These are phyloP conservation scores for Reutealis trisperma DNA, from an alignment of 345 rosid genomes.

Conservation along the genomic window DNA sequence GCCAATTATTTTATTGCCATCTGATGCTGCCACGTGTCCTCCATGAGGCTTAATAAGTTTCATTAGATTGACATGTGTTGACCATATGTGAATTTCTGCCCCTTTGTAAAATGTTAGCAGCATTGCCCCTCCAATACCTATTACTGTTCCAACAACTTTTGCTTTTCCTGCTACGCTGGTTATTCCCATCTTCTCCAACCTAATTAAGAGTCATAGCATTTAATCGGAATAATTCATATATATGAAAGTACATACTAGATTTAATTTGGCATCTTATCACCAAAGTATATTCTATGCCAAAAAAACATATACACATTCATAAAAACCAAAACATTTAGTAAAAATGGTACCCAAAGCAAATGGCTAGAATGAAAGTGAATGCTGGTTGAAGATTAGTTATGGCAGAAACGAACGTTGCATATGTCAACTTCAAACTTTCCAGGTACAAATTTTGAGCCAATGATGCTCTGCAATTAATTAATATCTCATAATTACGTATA, in stretches of 20 bases:
- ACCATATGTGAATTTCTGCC: slow-evolving; percentile 2
- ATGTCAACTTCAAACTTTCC: slow-evolving; percentile 5
- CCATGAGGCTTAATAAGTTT: not conserved
- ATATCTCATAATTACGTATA: not conserved
- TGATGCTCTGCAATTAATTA: not conserved
- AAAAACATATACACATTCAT: too few relatives aligned
- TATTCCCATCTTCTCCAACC: slow-evolving; percentile 12
- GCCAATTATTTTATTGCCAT: not conserved
- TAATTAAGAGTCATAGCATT: not conserved
- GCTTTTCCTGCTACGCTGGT: slow-evolving; percentile 8
- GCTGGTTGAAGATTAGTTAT: slow-evolving; percentile 20
- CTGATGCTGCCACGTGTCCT: not conserved
- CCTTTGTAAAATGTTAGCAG: slow-evolving; percentile 21
- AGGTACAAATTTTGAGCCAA: slow-evolving; percentile 13
- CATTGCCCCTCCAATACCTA: slow-evolving; percentile 22
- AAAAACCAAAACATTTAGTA: too few relatives aligned
- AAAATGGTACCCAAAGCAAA: not conserved
- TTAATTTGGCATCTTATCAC: too few relatives aligned
- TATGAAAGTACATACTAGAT: too few relatives aligned
- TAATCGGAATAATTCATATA: too few relatives aligned
- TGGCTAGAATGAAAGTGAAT: slow-evolving; percentile 12
- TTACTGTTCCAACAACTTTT: slow-evolving; percentile 19
- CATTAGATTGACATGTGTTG: slow-evolving; percentile 9
- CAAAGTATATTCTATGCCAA: too few relatives aligned
- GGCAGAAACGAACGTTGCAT: slow-evolving; percentile 6